Base-by-base conservation (phyloP, 2,329 filamentous ascomycete genomes). In the Colletotrichum incanum region DNA sequence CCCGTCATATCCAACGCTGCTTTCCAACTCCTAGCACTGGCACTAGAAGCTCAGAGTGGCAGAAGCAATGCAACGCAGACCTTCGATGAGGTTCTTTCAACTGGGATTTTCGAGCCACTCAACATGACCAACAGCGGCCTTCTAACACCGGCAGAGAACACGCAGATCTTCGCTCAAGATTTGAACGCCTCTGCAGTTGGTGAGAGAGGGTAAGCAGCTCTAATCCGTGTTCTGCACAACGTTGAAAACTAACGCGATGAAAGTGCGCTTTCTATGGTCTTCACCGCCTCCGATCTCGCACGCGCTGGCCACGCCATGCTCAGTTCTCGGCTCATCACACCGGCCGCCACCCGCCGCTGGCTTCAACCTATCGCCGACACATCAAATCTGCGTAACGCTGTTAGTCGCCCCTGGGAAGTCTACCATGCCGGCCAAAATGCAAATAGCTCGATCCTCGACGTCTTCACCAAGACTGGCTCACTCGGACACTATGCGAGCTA, bases 311-410 rank as follows among this genome's bases (percentile, higher is more conserved):
- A 70, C 59, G 67, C 74, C 31, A 78, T 78, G 52, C 70, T 78
- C 3, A 74, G 71, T 3, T 79, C 79, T 0, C 61, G 54, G 0
- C 74, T 81, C 0, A 55, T 80, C 11, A 49, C 74, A 0, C 55
- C 75, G 0, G 69, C 74, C 0, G 34, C 75, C 2, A 81, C 77
- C 0, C 79, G 80, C 28, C 78, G 79, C 43, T 81, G 80, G 80
- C 76, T 81, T 0, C 78, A 76, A 14, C 74, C 78, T 2, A 67
- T 75, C 18, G 69, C 63, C 31, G 78, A 79, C 31, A 80, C 79
- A 5, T 81, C 79, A 1, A 81, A 81, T 66, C 68, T 81, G 1
- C 79, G 80, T 31, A 81, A 81, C 49, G 78, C 78, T 2, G 79
- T 80, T 5, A 80, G 79, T 1, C 73, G 75, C 7, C 80, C 80